These are phyloP conservation scores for Geum urbanum DNA, from an alignment of 306 rosid genomes.

Conservation along the genomic window DNA sequence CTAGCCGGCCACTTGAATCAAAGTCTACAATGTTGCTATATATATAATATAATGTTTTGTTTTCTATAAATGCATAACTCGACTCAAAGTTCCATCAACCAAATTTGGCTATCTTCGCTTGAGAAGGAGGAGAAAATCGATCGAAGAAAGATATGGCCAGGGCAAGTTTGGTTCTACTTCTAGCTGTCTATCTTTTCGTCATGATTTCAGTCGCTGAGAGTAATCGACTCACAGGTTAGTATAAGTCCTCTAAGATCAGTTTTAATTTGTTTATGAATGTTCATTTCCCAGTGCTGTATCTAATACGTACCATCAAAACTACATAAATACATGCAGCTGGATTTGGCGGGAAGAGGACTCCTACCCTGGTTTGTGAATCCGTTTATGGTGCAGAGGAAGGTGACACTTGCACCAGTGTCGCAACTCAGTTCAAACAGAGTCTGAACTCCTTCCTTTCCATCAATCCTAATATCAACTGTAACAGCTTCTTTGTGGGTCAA, in stretches of 20 bases:
- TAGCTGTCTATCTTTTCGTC: neutral
- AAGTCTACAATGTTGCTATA: neutral
- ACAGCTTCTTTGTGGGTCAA: conserved; percentile 2
- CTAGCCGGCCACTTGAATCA: neutral
- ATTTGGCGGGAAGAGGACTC: neutral
- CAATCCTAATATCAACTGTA: conserved; percentile 5
- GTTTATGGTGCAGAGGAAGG: neutral
- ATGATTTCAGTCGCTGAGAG: neutral
- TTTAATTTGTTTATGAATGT: neutral
- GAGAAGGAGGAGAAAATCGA: neutral
- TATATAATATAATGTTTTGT: neutral
- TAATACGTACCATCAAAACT: neutral
- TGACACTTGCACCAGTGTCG: neutral
- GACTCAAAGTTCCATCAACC: neutral
- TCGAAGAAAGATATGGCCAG: neutral
- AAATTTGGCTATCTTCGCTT: neutral
- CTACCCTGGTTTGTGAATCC: too few species aligned
- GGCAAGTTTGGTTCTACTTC: neutral
- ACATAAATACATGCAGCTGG: neutral
- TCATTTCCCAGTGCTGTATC: neutral
- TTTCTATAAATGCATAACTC: neutral
- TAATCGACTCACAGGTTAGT: neutral
- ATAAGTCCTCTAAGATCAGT: neutral
- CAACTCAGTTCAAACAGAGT: neutral
- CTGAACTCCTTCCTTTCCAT: neutral